Evolutionary conservation across 768 basidiomycete genomes (phyloP).

Genomic region (Mycena rosella): DNA sequence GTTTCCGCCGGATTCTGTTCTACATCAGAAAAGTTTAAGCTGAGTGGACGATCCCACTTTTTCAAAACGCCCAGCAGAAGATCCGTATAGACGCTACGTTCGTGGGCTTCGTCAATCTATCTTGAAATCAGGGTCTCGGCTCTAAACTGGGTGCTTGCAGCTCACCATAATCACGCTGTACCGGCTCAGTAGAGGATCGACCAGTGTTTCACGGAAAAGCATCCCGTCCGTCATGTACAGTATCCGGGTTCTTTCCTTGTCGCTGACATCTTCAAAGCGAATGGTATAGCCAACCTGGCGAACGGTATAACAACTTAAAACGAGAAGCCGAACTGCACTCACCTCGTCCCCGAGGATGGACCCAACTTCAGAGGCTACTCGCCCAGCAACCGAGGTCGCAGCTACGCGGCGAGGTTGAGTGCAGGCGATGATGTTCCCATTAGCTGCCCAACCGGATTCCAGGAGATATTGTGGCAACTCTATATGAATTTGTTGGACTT

Average conservation of each 20-base stretch:
- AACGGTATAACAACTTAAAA: not conserved
- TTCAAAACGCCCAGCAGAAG: constrained; percentile 91
- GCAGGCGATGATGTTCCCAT: constrained; percentile 89
- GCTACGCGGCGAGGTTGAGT: constrained; percentile 95
- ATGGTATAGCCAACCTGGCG: constrained; percentile 95
- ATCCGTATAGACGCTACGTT: constrained; percentile 96
- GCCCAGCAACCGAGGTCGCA: constrained; percentile 91
- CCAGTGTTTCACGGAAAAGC: constrained; percentile 93
- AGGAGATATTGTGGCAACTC: constrained; percentile 96
- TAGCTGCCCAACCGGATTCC: constrained; percentile 92
- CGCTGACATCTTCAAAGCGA: constrained; percentile 94
- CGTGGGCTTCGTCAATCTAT: constrained; percentile 98
- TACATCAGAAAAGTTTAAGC: constrained; percentile 1
- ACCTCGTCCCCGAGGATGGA: constrained; percentile 91
- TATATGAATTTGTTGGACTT: constrained; percentile 49
- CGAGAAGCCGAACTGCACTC: constrained; percentile 29
- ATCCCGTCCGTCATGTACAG: constrained; percentile 99
- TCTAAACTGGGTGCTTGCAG: constrained; percentile 11
- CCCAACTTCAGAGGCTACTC: constrained; percentile 95
- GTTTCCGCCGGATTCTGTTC: constrained; percentile 87
- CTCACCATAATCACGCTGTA: constrained; percentile 96
- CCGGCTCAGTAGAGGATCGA: constrained; percentile 91
- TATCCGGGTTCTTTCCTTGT: constrained; percentile 87
- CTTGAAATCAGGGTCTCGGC: constrained; percentile 13
- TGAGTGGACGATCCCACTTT: constrained; percentile 66